These are phyloP conservation scores for Saccharomycopsis crataegensis DNA, from an alignment of 1,139 yeast species.

Conservation along the genomic window DNA sequence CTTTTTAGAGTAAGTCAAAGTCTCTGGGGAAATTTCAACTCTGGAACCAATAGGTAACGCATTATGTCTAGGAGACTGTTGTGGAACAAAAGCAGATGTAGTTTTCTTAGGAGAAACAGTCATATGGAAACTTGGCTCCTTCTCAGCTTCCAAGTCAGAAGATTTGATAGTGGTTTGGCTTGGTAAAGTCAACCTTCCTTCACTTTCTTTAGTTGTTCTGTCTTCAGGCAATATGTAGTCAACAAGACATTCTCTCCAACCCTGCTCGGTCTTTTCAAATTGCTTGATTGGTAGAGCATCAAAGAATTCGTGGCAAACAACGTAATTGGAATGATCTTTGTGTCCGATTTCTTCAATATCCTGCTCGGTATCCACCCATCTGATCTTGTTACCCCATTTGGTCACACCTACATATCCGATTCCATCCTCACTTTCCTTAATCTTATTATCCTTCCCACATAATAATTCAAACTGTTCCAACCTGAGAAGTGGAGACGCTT, in stretches of 20 bases:
- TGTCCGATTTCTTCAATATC: conserved; percentile 38
- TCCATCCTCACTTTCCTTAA: conserved; percentile 29
- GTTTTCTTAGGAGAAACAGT: conserved; percentile 56
- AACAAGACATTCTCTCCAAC: conserved; percentile 77
- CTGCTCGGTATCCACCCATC: conserved; percentile 68
- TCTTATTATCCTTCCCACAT: conserved; percentile 28
- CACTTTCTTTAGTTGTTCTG: background rate
- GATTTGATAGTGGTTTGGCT: conserved; percentile 23
- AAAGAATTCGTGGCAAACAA: conserved; percentile 79
- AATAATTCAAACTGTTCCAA: conserved; percentile 46
- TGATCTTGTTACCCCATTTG: conserved; percentile 46
- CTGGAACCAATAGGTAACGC: conserved; percentile 48
- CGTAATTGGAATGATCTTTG: conserved; percentile 42
- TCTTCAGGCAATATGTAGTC: conserved; percentile 32
- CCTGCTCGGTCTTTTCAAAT: conserved; percentile 51
- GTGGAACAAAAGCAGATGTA: conserved; percentile 56
- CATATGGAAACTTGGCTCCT: conserved; percentile 47
- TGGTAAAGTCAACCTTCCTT: conserved; percentile 23
- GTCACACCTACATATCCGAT: conserved; percentile 35
- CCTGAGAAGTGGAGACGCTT: conserved; percentile 64
- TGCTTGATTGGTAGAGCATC: conserved; percentile 80
- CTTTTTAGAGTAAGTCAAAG: conserved; percentile 45
- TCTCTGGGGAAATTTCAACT: conserved; percentile 72
- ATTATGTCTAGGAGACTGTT: conserved; percentile 43
- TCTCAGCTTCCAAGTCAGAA: conserved; percentile 16